Evolutionary conservation across 2,329 filamentous ascomycete genomes (phyloP), one percentile per base, ranked within the genome.

Genomic region (Epicoccum sorghinum): DNA sequence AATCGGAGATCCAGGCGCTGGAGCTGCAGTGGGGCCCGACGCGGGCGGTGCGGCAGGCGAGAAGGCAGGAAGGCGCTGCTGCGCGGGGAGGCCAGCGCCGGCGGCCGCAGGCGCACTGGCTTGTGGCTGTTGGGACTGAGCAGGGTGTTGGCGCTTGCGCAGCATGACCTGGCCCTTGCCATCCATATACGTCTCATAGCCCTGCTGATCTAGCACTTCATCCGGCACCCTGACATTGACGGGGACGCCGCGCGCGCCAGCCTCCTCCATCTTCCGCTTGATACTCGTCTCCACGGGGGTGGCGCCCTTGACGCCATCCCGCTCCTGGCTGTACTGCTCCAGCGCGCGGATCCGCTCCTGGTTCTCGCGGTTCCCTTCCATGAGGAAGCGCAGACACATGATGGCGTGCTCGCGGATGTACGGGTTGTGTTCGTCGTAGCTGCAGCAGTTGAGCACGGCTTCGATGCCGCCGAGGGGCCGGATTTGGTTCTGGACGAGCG

Each of bases 401-500:
- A 80, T 80, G 58, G 84, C 82, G 60, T 86, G 90, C 74, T 98
- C 93, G 67, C 93, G 91, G 59, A 96, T 93, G 70, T 93, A 97
- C 0, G 92, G 91, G 69, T 97, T 97, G 76, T 96, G 87, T 64
- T 93, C 91, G 70, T 98, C 93, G 70, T 95, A 95, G 29, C 87
- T 85, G 66, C 92, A 97, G 75, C 92, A 96, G 68, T 92, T 92
- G 13, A 97, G 83, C 18, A 98, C 83, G 0, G 90, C 88, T 62
- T 96, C 90, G 38, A 98, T 89, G 37, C 93, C 93, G 60, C 91
- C 90, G 65, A 93, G 86, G 43, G 87, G 84, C 39, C 96, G 85
- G 58, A 98, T 90, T 72, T 97, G 93, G 65, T 89, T 86, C 75
- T 98, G 93, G 0, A 97, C 93, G 7, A 86, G 84, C 1, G 88